Evolutionary conservation across 805 yeast species (phyloP).

Genomic region (Candida ficus): DNA sequence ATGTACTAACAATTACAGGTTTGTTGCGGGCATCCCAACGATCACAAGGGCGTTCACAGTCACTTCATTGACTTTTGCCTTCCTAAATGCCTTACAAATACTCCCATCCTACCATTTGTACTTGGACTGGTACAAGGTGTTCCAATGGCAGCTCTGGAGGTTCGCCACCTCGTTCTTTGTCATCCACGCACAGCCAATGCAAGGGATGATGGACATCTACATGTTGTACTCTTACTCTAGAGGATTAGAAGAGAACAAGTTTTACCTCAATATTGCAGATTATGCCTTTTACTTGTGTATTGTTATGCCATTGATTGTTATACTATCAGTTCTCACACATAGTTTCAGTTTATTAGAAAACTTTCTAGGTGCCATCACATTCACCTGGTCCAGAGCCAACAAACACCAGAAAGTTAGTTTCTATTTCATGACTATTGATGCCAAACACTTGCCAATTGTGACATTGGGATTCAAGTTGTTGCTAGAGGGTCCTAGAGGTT

Average conservation of each 20-base stretch:
- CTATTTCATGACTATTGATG: constrained; percentile 51
- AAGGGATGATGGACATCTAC: constrained; percentile 46
- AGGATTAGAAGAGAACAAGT: constrained; percentile 51
- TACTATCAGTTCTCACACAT: constrained; percentile 28
- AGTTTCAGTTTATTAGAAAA: constrained; percentile 29
- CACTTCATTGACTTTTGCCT: constrained; percentile 41
- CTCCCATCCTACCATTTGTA: constrained; percentile 21
- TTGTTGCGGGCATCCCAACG: constrained; percentile 46
- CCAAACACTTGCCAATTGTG: constrained; percentile 50
- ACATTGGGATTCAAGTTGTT: constrained; percentile 39
- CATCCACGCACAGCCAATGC: constrained; percentile 36
- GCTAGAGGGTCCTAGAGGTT: constrained; percentile 35
- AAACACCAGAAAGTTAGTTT: constrained; percentile 47
- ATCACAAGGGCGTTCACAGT: constrained; percentile 53
- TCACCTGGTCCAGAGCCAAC: constrained; percentile 53
- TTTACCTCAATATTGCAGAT: constrained; percentile 44
- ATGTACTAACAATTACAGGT: constrained; percentile 19
- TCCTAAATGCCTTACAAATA: constrained; percentile 29
- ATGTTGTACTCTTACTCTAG: constrained; percentile 53
- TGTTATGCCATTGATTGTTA: constrained; percentile 42
- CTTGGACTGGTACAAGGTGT: constrained; percentile 26
- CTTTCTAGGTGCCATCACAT: constrained; percentile 49
- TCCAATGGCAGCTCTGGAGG: constrained; percentile 39
- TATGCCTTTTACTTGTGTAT: constrained; percentile 49
- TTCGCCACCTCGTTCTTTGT: constrained; percentile 46